Base-by-base conservation (phyloP, 2,329 filamentous ascomycete genomes). In the Zasmidium cellare region DNA sequence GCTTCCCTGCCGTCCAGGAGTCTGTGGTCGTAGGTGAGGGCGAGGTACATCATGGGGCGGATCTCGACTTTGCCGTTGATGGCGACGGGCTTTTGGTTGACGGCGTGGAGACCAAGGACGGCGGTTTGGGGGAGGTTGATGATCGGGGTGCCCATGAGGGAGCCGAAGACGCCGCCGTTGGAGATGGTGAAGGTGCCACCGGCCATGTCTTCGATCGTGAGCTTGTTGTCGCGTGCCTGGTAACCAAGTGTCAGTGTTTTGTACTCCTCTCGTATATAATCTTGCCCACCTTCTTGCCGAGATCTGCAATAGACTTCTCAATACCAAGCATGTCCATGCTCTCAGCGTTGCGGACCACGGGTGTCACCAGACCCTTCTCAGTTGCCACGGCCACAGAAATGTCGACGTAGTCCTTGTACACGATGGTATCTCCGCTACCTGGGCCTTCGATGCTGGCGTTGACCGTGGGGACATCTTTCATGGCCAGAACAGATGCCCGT, bases 141-240 rank as follows among this genome's bases (percentile, higher is more conserved):
- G 74, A 99, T 97, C 9, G 94, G 94, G 0, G 94, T 99, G 51
- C 94, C 94, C 90, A 96, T 96, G 59, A 97, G 82, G 14, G 93
- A 97, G 58, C 94, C 94, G 71, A 99, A 99, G 53, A 99, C 93
- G 67, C 94, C 94, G 58, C 94, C 86, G 75, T 97, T 97, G 82
- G 90, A 94, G 80, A 97, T 97, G 61, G 94, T 97, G 77, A 97
- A 99, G 35, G 93, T 97, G 64, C 94, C 94, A 60, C 94, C 94
- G 60, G 94, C 94, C 92, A 99, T 97, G 74, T 99, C 94, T 79
- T 99, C 94, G 69, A 99, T 97, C 2, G 94, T 97, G 65, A 99
- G 84, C 80, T 97, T 97, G 76, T 89, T 89, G 73, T 97, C 92
- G 63, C 94, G 90, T 63, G 94, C 94, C 91, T 92, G 64, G 5